A percentile compares a stretch with the other conserved stretches of the same genome.
phyloP scores from a whole-genome alignment of 2,329 filamentous ascomycete genomes.

The Ciborinia camelliae region DNA sequence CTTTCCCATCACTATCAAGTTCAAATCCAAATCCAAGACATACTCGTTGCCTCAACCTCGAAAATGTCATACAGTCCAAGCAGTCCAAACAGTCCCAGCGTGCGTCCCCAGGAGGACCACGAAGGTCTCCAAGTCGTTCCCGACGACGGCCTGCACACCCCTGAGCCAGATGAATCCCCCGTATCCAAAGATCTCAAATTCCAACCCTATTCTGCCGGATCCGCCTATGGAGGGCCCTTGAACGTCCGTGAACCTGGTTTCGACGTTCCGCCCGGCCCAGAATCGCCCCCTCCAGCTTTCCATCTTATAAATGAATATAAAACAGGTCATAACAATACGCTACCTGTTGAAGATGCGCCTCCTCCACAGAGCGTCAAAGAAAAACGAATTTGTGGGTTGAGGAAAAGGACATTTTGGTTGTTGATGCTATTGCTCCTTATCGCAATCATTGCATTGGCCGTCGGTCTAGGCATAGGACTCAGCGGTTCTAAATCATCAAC shows the following conservation, averaged over 20 bases:
- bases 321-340: not conserved
- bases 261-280: not conserved
- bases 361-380: not conserved
- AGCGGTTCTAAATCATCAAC: not conserved
- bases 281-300: conserved; percentile 6
- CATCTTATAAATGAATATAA: conserved; percentile 14
- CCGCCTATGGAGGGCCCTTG: conserved; percentile 1
- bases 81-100: not conserved
- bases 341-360: not conserved
- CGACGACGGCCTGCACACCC: conserved; percentile 3
- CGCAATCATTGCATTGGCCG: not conserved
- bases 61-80: not conserved
- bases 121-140: conserved; percentile 16
- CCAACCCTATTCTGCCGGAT: not conserved
- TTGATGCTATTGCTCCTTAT: not conserved
- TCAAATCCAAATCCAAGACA: not conserved
- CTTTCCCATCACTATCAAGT: not conserved
- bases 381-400: conserved; percentile 11
- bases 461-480: conserved; percentile 14
- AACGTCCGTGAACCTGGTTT: not conserved
- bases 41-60: not conserved
- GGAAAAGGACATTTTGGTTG: conserved; percentile 6
- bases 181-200: conserved; percentile 11
- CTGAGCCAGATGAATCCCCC: not conserved
- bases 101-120: conserved; percentile 5